A percentile compares a stretch with the other conserved stretches of the same genome.
Evolutionary conservation across 768 basidiomycete species (phyloP).

Genomic region (Amanita rimosa): DNA sequence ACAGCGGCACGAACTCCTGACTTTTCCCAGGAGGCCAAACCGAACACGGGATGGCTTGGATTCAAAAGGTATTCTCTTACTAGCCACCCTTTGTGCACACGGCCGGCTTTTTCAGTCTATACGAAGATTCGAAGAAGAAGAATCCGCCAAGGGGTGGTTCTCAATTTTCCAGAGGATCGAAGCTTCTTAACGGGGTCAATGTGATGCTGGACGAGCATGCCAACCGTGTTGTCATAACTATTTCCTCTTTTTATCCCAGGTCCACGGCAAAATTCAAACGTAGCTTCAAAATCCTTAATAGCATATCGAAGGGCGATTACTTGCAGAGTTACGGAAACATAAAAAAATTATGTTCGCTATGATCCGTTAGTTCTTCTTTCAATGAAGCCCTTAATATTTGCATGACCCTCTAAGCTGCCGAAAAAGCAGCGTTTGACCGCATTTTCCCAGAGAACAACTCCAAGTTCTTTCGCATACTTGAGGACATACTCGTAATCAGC

Average conservation of each 20-base stretch:
- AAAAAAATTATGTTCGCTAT: not conserved
- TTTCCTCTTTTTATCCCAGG: not conserved
- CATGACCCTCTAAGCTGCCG: slow-evolving; percentile 66
- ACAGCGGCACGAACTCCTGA: slow-evolving; percentile 5
- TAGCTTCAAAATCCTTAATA: not conserved
- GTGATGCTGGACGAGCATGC: not conserved
- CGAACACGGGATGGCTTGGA: not conserved
- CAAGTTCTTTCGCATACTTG: slow-evolving; percentile 75
- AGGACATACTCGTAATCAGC: slow-evolving; percentile 83
- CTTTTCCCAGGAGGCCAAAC: slow-evolving; percentile 1
- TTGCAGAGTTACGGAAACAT: not conserved
- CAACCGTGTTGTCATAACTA: slow-evolving; percentile 5
- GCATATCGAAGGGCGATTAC: not conserved
- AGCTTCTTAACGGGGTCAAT: slow-evolving; percentile 2
- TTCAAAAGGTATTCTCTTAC: slow-evolving; percentile 1
- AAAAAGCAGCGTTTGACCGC: slow-evolving; percentile 69
- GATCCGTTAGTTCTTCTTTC: slow-evolving; percentile 42
- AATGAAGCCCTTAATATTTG: slow-evolving; percentile 59
- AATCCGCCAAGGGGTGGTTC: slow-evolving; percentile 1
- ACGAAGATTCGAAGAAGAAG: slow-evolving; percentile 2
- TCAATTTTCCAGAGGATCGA: slow-evolving; percentile 3
- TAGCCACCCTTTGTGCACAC: not conserved
- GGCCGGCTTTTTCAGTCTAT: not conserved
- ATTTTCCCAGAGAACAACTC: slow-evolving; percentile 80
- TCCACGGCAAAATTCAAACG: not conserved